These are phyloP conservation scores for Komagataella phaffii DNA, from an alignment of 805 yeast species.

Conservation along the genomic window DNA sequence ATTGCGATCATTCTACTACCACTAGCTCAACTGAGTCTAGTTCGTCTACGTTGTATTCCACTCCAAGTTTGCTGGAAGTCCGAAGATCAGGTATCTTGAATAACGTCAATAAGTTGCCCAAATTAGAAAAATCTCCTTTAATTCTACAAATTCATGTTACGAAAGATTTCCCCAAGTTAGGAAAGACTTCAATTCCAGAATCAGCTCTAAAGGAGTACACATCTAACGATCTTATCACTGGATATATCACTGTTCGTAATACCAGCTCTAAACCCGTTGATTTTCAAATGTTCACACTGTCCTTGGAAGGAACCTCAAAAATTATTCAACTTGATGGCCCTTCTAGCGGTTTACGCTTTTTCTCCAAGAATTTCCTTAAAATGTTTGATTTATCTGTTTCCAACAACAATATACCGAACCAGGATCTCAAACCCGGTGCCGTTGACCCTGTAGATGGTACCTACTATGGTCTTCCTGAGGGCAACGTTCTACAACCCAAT, in stretches of 20 bases:
- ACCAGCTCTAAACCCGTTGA: conserved; percentile 26
- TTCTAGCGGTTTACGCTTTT: not conserved
- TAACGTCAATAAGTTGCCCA: conserved; percentile 12
- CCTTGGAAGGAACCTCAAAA: conserved; percentile 34
- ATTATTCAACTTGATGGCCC: not conserved
- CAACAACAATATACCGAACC: conserved; percentile 21
- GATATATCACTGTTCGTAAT: conserved; percentile 34
- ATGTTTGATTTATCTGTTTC: conserved; percentile 13
- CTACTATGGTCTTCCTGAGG: conserved; percentile 26
- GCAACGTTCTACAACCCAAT: conserved; percentile 30
- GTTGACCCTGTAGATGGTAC: conserved; percentile 10
- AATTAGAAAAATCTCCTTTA: conserved; percentile 11
- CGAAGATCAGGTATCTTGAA: conserved; percentile 9
- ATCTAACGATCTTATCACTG: conserved; percentile 56
- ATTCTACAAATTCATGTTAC: conserved; percentile 20
- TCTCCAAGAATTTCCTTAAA: conserved; percentile 1
- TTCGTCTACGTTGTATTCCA: not conserved
- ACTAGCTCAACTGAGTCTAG: not conserved
- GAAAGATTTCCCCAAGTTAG: conserved; percentile 21
- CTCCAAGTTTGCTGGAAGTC: not conserved
- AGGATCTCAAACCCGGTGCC: conserved; percentile 1
- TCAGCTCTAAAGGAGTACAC: conserved; percentile 36
- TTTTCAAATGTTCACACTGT: conserved; percentile 49
- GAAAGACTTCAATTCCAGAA: conserved; percentile 12
- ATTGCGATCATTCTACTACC: conserved; percentile 1